Conservation (phyloP, 2,329 filamentous ascomycete species). For the Cercospora brassicicola region DNA sequence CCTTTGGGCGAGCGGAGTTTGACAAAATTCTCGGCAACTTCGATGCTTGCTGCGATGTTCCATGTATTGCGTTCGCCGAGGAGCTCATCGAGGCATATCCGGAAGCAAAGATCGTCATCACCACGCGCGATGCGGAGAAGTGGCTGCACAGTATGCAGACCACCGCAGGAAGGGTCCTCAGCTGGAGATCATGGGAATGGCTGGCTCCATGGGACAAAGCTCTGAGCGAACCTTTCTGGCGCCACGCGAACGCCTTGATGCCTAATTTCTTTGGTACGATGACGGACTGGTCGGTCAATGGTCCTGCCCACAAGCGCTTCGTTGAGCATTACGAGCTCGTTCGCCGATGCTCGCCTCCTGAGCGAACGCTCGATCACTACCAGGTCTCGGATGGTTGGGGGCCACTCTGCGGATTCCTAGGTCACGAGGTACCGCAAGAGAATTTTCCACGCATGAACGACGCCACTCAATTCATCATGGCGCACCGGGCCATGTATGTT, state of each 20-base stretch:
- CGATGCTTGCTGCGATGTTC: constrained; percentile 25
- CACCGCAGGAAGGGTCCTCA: constrained; percentile 14
- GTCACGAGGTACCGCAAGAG: constrained; percentile 23
- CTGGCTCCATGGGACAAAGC: constrained; percentile 19
- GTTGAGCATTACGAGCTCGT: constrained; percentile 23
- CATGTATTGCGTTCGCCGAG: constrained; percentile 20
- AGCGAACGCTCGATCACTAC: constrained; percentile 32
- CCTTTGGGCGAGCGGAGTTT: constrained; percentile 21
- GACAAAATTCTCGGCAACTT: constrained; percentile 19
- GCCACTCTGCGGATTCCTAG: constrained; percentile 36
- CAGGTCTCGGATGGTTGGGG: constrained; percentile 33
- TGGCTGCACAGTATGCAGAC: constrained; percentile 28
- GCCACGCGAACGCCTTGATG: constrained; percentile 18
- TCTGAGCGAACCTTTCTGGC: constrained; percentile 16
- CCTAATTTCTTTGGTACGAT: constrained; percentile 11
- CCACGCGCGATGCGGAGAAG: constrained; percentile 29
- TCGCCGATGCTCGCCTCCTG: constrained; percentile 27
- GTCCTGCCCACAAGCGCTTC: constrained; percentile 16
- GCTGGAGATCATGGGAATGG: constrained; percentile 19
- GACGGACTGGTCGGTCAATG: constrained; percentile 13
- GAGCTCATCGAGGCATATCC: constrained; percentile 37
- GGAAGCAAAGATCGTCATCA: constrained; percentile 30
- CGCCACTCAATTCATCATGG: constrained; percentile 19
- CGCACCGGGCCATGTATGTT: constrained; percentile 26
- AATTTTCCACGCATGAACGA: constrained; percentile 28